Base-by-base conservation (phyloP, 176 grass and related monocot genomes). In the Oryza meyeriana region DNA sequence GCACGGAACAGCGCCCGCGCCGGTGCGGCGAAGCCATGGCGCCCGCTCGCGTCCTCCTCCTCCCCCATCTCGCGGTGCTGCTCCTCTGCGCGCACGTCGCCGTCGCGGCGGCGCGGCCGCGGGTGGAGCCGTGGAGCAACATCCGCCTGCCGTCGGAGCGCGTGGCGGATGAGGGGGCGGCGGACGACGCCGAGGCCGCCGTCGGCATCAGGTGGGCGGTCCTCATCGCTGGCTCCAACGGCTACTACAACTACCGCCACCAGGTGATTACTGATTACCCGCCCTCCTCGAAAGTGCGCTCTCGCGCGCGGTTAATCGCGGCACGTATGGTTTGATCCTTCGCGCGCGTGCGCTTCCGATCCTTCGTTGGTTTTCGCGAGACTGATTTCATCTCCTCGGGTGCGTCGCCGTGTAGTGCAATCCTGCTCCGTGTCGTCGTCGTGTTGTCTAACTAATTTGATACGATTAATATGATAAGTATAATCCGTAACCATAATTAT, bases 161-260 rank as follows among this genome's bases (percentile, higher is more conserved):
- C 50, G 71, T 33, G 3, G 45, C 5, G 20, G 50, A 41, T 22
- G 42, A 10, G 63, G 22, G 42, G 25, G 80, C 10, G n/a, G 17
- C 22, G 17, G 87, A 94, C 36, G 87, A 83, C 84, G 58, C 76
- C 7, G 50, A 55, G 50, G 50, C 17, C 20, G 17, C 50, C 41
- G 72, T 85, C 45, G 93, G 93, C 20, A 93, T 91, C 8, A 88
- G 83, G 64, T 98, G 96, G 96, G 96, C 93, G 18, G 92, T 98
- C 75, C 93, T 98, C 88, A 40, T 98, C 82, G 93, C 95, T 57
- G 92, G 92, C 47, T 98, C 95, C 36, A 84, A 64, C 61, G 95
- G 92, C 45, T 98, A 91, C 81, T 90, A 87, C 81, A 95, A 98
- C 85, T 98, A 98, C 76, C 91, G 96, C 20, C 96, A 98, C 72